Conservation (phyloP, 306 rosid genomes). For the Glycine soja region DNA sequence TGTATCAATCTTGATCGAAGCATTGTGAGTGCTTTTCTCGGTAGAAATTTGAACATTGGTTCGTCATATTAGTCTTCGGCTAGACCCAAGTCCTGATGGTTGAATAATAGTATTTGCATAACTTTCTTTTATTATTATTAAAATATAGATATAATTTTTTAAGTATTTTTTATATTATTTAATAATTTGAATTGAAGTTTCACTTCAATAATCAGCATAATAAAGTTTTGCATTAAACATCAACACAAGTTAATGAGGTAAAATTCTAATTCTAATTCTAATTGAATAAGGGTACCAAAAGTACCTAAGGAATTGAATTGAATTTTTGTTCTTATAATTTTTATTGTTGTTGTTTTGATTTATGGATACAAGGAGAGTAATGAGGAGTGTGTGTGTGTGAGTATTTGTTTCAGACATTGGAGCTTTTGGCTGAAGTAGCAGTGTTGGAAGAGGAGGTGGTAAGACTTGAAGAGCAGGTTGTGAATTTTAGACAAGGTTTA, state of each 20-base stretch:
- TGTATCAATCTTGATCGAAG: neutral
- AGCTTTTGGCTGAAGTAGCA: constrained; percentile 96
- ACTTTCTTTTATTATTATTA: too few species aligned
- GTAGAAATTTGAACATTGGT: neutral
- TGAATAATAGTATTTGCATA: neutral
- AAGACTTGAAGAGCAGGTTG: constrained; percentile 89
- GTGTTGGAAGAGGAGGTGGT: constrained; percentile 95
- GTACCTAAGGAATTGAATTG: neutral
- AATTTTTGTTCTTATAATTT: neutral
- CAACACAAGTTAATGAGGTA: neutral
- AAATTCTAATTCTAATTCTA: neutral
- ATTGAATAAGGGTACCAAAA: neutral
- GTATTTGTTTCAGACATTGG: constrained; percentile 73
- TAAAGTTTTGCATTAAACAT: neutral
- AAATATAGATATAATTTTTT: too few species aligned
- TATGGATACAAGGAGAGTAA: neutral
- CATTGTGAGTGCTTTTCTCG: neutral
- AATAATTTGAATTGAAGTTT: neutral
- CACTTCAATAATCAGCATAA: neutral
- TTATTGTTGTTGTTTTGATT: neutral
- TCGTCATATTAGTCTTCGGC: too few species aligned
- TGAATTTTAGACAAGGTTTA: constrained; percentile 90
- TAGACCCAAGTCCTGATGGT: neutral
- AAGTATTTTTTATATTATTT: neutral
- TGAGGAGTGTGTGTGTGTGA: neutral